phyloP scores from a whole-genome alignment of 2,329 filamentous ascomycete species.

The Diplodia intermedia region DNA sequence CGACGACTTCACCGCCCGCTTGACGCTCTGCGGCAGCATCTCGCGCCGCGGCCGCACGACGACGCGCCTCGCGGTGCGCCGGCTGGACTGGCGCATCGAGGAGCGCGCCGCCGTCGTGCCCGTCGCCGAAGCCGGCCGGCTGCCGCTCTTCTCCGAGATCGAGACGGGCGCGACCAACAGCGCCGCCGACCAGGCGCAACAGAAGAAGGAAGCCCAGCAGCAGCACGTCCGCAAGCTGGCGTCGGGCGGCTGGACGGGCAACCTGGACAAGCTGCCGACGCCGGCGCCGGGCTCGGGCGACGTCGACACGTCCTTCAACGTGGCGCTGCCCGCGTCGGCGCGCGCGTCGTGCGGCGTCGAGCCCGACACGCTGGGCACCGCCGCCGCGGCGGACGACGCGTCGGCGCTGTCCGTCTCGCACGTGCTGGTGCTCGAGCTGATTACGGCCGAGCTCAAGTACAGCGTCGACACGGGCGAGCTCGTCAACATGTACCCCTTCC shows the following conservation, averaged over 20 bases:
- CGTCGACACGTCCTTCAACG: background rate
- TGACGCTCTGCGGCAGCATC: background rate
- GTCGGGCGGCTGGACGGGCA: constrained; percentile 3
- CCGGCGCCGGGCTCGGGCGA: constrained; percentile 6
- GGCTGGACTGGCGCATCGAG: constrained; percentile 20
- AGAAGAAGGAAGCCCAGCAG: background rate
- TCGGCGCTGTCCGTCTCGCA: constrained; percentile 5
- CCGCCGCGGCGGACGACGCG: background rate
- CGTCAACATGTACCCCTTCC: constrained; percentile 25
- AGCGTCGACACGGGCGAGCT: constrained; percentile 13
- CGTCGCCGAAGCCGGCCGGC: background rate
- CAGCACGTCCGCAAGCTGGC: constrained; percentile 17
- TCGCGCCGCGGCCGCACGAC: constrained; percentile 13
- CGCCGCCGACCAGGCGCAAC: background rate
- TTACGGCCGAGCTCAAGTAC: constrained; percentile 25
- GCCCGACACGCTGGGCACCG: background rate
- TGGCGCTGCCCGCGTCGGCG: constrained; percentile 9
- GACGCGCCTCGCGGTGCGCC: constrained; percentile 1
- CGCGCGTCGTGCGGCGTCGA: constrained; percentile 11
- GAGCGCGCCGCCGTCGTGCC: background rate
- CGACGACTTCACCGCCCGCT: background rate
- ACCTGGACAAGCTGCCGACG: background rate
- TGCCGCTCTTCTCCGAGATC: background rate
- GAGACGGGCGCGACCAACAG: background rate
- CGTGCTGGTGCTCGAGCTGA: constrained; percentile 20